Conservation (phyloP, 441 rosid genomes). For the Corymbia calophylla region DNA sequence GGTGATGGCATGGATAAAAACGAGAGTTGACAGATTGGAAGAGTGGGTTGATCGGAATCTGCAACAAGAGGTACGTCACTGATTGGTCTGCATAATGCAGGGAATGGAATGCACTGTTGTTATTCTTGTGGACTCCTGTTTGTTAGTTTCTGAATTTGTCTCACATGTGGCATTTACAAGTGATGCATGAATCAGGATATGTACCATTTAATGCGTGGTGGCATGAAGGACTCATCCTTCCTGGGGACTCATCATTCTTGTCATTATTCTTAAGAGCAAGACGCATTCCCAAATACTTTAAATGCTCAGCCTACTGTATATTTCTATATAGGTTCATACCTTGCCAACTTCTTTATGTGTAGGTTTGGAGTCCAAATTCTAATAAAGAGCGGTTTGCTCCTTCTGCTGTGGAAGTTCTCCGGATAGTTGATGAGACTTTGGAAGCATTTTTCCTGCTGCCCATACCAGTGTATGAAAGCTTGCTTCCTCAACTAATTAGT, state of each 20-base stretch:
- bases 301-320: not conserved
- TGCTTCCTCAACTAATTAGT: slow-evolving; percentile 51
- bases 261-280: not conserved
- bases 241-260: not conserved
- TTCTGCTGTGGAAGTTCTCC: slow-evolving; percentile 57
- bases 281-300: not conserved
- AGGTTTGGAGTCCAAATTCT: slow-evolving; percentile 60
- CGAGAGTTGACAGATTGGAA: slow-evolving; percentile 53
- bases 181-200: not conserved
- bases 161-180: not conserved
- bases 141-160: not conserved
- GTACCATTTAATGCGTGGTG: not conserved
- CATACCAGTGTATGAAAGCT: slow-evolving; percentile 40
- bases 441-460: slow-evolving; percentile 75
- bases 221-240: not conserved
- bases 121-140: not conserved
- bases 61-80: slow-evolving; percentile 47
- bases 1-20: slow-evolving; percentile 58
- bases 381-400: slow-evolving; percentile 55
- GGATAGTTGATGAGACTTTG: slow-evolving; percentile 59
- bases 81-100: not conserved
- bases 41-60: slow-evolving; percentile 67
- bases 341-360: slow-evolving; percentile 2
- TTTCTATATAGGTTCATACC: not conserved
- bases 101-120: not conserved